phyloP scores from a whole-genome alignment of 2,329 filamentous ascomycete genomes.

The Penicillium sp. region DNA sequence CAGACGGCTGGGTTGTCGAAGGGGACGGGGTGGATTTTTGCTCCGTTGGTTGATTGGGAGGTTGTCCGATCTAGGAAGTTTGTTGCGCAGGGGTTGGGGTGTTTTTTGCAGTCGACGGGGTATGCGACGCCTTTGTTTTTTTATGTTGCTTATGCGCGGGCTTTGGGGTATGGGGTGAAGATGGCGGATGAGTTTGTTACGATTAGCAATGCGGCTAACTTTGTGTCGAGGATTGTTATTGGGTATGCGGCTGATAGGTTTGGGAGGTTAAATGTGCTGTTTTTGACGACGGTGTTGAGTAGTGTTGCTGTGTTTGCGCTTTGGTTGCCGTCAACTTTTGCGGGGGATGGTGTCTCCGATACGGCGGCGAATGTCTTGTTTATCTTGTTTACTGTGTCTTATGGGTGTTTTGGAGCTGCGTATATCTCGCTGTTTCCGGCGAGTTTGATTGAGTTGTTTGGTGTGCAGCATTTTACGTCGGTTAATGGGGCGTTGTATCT shows the following conservation, averaged over 20 bases:
- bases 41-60: conserved; percentile 36
- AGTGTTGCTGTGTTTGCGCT: conserved; percentile 30
- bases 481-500: no score
- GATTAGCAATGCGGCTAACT: conserved; percentile 44
- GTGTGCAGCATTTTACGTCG: conserved; percentile 27
- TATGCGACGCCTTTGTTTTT: conserved; percentile 45
- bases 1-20: conserved; percentile 20
- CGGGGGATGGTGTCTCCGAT: neutral
- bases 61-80: conserved; percentile 34
- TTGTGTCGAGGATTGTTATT: conserved; percentile 40
- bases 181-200: conserved; percentile 44
- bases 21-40: conserved; percentile 21
- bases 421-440: conserved; percentile 44
- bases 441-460: conserved; percentile 41
- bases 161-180: conserved; percentile 38
- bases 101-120: conserved; percentile 41
- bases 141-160: conserved; percentile 42
- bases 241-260: conserved; percentile 42
- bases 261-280: conserved; percentile 43
- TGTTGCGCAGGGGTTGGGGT: conserved; percentile 37
- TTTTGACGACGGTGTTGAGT: conserved; percentile 35
- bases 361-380: conserved; percentile 28
- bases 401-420: conserved; percentile 41
- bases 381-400: conserved; percentile 35
- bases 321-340: conserved; percentile 28